phyloP scores from a whole-genome alignment of 108 stramenopile species.

The Fragilaria crotonensis region DNA sequence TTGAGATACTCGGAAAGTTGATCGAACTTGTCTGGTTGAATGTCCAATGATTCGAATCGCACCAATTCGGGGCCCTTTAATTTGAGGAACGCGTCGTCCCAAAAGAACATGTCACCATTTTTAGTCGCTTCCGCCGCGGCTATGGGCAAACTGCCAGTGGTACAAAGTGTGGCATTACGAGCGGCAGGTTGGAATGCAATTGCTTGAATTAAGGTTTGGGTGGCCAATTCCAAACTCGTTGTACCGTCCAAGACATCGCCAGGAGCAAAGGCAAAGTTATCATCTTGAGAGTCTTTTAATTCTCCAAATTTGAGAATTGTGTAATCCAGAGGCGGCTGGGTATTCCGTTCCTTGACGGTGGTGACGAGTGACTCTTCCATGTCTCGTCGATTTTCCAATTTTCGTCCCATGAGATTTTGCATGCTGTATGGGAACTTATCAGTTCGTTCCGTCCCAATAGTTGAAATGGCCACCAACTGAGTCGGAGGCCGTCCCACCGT shows the following conservation, averaged over 20 bases:
- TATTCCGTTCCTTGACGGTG: slow-evolving; percentile 33
- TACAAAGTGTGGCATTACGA: slow-evolving; percentile 37
- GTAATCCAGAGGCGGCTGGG: slow-evolving; percentile 54
- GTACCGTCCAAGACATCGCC: slow-evolving; percentile 57
- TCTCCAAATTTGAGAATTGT: slow-evolving; percentile 77
- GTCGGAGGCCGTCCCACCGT: slow-evolving; percentile 55
- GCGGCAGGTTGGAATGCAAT: slow-evolving; percentile 42
- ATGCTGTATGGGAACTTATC: slow-evolving; percentile 71
- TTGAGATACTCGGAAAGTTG: slow-evolving; percentile 48
- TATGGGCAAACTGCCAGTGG: slow-evolving; percentile 16
- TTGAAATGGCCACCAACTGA: slow-evolving; percentile 60
- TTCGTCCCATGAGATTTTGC: slow-evolving; percentile 66
- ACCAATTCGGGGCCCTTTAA: slow-evolving; percentile 73
- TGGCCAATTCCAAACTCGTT: slow-evolving; percentile 29
- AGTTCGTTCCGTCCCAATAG: slow-evolving; percentile 70
- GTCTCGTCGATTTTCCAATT: slow-evolving; percentile 60
- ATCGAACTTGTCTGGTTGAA: slow-evolving; percentile 23
- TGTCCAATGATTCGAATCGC: slow-evolving; percentile 22
- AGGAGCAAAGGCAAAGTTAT: slow-evolving; percentile 33
- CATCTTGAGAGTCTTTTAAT: slow-evolving; percentile 17
- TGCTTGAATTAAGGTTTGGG: slow-evolving; percentile 35
- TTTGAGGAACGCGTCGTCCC: slow-evolving; percentile 63
- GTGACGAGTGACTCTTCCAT: slow-evolving; percentile 57
- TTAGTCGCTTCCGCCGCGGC: slow-evolving; percentile 8
- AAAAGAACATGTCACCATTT: slow-evolving; percentile 22